Evolutionary conservation across 2,329 filamentous ascomycete genomes (phyloP).

Genomic region (Penicillium sp.): DNA sequence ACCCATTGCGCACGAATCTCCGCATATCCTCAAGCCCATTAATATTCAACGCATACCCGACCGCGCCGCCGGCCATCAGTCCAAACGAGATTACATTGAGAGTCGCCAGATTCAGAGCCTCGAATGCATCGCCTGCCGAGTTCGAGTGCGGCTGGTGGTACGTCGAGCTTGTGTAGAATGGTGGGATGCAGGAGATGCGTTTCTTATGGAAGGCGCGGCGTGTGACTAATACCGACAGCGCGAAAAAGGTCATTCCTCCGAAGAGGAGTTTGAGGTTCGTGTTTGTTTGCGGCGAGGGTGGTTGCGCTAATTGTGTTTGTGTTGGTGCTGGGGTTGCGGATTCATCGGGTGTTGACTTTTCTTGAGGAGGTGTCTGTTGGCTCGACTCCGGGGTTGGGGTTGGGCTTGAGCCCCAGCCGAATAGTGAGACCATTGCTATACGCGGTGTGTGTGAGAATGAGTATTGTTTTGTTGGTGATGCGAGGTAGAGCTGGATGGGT

Average conservation of each 20-base stretch:
- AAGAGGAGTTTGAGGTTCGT: slow-evolving; percentile 59
- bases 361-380: slow-evolving; percentile 2
- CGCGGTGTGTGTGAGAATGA: background rate
- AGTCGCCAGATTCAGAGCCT: slow-evolving; percentile 83
- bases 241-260: slow-evolving; percentile 73
- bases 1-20: slow-evolving; percentile 58
- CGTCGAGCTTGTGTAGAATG: slow-evolving; percentile 62
- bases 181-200: slow-evolving; percentile 61
- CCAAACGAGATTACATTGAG: slow-evolving; percentile 77
- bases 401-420: slow-evolving; percentile 26
- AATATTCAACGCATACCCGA: slow-evolving; percentile 76
- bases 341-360: slow-evolving; percentile 9
- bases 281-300: slow-evolving; percentile 15
- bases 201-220: slow-evolving; percentile 68
- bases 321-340: slow-evolving; percentile 5
- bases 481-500: background rate
- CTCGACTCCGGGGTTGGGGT: slow-evolving; percentile 11
- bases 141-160: slow-evolving; percentile 53
- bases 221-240: slow-evolving; percentile 69
- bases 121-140: slow-evolving; percentile 70
- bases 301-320: slow-evolving; percentile 15
- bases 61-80: slow-evolving; percentile 71
- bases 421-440: slow-evolving; percentile 28
- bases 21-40: slow-evolving; percentile 66
- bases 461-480: background rate